phyloP scores from a whole-genome alignment of 106 monocot genomes.

The Vanilla planifolia region DNA sequence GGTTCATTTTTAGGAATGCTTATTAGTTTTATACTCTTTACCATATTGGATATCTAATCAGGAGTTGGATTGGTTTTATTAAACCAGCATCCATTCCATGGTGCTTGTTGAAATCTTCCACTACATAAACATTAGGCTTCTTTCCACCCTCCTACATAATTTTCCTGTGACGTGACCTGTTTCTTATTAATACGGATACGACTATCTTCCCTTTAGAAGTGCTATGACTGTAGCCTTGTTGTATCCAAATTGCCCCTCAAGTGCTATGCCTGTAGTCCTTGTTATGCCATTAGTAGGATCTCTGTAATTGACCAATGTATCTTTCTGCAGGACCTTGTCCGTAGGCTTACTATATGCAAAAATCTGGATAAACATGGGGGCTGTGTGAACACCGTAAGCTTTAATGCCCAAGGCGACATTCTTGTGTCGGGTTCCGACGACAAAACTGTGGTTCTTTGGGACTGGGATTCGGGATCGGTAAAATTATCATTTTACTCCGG shows the following conservation, averaged over 20 bases:
- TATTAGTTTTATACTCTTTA: no score
- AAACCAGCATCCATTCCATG: no score
- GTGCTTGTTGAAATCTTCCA: no score
- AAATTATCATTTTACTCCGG: slow-evolving; percentile 64
- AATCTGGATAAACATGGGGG: slow-evolving; percentile 68
- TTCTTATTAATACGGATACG: neutral
- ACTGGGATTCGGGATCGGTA: slow-evolving; percentile 51
- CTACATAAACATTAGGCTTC: no score
- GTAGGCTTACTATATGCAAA: slow-evolving; percentile 43
- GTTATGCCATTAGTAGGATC: neutral
- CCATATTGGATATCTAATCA: no score
- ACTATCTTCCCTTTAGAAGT: no score
- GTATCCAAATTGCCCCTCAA: no score
- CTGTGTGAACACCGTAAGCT: slow-evolving; percentile 85
- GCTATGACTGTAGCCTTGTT: neutral
- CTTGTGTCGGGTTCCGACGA: slow-evolving; percentile 92
- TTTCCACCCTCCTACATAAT: neutral
- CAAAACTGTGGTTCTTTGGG: slow-evolving; percentile 60
- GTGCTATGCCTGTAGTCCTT: no score
- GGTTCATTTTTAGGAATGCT: no score
- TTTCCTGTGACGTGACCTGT: no score
- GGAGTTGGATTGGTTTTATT: no score
- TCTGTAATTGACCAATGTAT: neutral
- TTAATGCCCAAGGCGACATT: slow-evolving; percentile 57
- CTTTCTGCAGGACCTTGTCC: slow-evolving; percentile 48